Conservation (phyloP, 768 basidiomycete genomes). For the Mycena haematopus region DNA sequence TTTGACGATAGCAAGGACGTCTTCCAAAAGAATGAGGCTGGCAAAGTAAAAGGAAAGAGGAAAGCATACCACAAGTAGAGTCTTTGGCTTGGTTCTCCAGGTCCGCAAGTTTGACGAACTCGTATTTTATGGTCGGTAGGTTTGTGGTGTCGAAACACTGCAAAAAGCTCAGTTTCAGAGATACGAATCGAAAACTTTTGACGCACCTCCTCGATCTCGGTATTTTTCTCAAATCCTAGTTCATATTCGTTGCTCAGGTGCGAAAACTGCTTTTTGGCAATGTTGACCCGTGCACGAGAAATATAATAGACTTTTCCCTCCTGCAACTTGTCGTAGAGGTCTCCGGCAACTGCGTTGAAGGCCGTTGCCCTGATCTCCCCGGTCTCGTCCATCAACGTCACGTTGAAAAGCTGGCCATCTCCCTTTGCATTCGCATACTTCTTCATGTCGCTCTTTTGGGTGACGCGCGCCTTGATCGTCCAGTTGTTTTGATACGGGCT, state of each 20-base stretch:
- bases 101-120: slow-evolving; percentile 70
- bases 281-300: slow-evolving; percentile 88
- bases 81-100: slow-evolving; percentile 78
- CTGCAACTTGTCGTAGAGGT: slow-evolving; percentile 82
- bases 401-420: slow-evolving; percentile 94
- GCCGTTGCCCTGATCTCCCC: slow-evolving; percentile 91
- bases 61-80: slow-evolving; percentile 73
- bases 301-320: slow-evolving; percentile 94
- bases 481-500: slow-evolving; percentile 98
- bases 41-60: slow-evolving; percentile 11
- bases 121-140: slow-evolving; percentile 85
- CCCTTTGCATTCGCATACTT: slow-evolving; percentile 90
- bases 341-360: slow-evolving; percentile 87
- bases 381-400: slow-evolving; percentile 93
- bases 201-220: slow-evolving; percentile 84
- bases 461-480: slow-evolving; percentile 96
- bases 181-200: slow-evolving; percentile 3
- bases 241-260: slow-evolving; percentile 94
- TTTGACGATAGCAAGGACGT: slow-evolving; percentile 88
- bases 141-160: slow-evolving; percentile 82
- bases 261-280: slow-evolving; percentile 97
- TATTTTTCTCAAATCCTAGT: slow-evolving; percentile 81
- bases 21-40: slow-evolving; percentile 46
- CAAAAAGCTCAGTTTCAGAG: slow-evolving; percentile 11
- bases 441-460: slow-evolving; percentile 86